Percentiles rank a stretch among this genome's conserved stretches.
Conservation (phyloP, 805 yeast genomes). For the Torulaspora indica region DNA sequence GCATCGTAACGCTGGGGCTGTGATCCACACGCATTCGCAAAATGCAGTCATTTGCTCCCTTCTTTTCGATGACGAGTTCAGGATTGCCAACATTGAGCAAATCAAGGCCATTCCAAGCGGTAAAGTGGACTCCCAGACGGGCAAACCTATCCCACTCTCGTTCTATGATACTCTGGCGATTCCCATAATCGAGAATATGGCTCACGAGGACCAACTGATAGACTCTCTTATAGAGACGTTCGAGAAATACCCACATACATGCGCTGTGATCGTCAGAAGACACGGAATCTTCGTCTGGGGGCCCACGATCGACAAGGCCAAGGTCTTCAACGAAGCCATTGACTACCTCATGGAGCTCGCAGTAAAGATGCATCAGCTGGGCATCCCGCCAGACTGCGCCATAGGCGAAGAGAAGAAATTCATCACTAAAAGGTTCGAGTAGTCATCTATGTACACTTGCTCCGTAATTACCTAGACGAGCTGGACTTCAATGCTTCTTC, state of each 20-base stretch:
- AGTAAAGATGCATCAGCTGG: slow-evolving; percentile 69
- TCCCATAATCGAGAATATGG: slow-evolving; percentile 88
- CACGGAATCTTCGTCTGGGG: slow-evolving; percentile 99
- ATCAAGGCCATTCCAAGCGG: slow-evolving; percentile 83
- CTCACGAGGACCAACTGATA: slow-evolving; percentile 79
- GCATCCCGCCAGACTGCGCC: slow-evolving; percentile 48
- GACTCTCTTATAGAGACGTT: slow-evolving; percentile 62
- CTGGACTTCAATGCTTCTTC: slow-evolving; percentile 22
- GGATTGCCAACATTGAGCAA: slow-evolving; percentile 79
- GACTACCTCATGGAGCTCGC: slow-evolving; percentile 85
- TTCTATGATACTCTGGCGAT: slow-evolving; percentile 71
- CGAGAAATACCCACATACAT: slow-evolving; percentile 63
- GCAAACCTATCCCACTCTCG: slow-evolving; percentile 55
- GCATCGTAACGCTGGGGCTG: slow-evolving; percentile 75
- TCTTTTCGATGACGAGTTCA: slow-evolving; percentile 64
- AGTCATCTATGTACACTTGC: background rate
- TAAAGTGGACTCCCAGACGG: slow-evolving; percentile 42
- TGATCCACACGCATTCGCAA: slow-evolving; percentile 92
- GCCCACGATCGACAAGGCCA: slow-evolving; percentile 85
- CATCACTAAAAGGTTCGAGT: slow-evolving; percentile 13
- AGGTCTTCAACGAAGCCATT: slow-evolving; percentile 86
- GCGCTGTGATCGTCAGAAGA: slow-evolving; percentile 85
- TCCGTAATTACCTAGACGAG: slow-evolving; percentile 8
- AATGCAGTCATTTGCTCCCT: slow-evolving; percentile 78
- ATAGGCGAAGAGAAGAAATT: slow-evolving; percentile 36